Base-by-base conservation (phyloP, 768 basidiomycete species). In the Lepiota subincarnata region DNA sequence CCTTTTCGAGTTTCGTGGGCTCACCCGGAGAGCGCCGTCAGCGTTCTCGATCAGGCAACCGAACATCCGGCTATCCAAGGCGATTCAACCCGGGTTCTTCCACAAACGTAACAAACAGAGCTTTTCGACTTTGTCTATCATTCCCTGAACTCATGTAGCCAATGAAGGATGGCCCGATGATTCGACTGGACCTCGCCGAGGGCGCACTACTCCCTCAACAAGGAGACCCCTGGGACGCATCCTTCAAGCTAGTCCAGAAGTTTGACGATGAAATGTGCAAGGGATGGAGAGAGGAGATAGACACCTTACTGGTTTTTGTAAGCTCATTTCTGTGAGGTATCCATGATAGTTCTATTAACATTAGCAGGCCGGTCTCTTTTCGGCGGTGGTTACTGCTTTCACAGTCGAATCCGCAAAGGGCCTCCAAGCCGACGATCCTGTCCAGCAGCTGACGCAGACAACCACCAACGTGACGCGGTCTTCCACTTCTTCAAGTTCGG, bases 281-380 rank as follows among this genome's bases (percentile, higher is more conserved):
- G 11, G 57, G 58, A 26, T 63, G 62, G 62, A 59, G 57, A 45
- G 58, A 62, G 39, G 63, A 64, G 35, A 59, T 64, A 22, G 61
- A 58, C 46, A 59, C 51, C 16, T 49, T 62, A 35, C 48, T 57
- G 31, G 31, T 49, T 26, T 54, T 50, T 35, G 38, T 53, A 39
- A 40, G 45, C 50, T 35, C 11, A 40, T 52, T 37, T 39, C 26
- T 5, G 18, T 35, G 14, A 11, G 22, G 18, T 36, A 22, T 1
- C n/a, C 45, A 22, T 37, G 19, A n/a, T 34, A 22, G 34, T 42
- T 22, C 4, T 22, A 20, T 16, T 41, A 28, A 31, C 36, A 12
- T 31, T 31, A 31, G 3, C 38, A 55, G 57, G 57, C 57, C 6
- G 54, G 54, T 52, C 48, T 58, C 26, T 58, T 58, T 42, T 58